Base-by-base conservation (phyloP, 805 yeast species). In the Hanseniaspora lindneri region DNA sequence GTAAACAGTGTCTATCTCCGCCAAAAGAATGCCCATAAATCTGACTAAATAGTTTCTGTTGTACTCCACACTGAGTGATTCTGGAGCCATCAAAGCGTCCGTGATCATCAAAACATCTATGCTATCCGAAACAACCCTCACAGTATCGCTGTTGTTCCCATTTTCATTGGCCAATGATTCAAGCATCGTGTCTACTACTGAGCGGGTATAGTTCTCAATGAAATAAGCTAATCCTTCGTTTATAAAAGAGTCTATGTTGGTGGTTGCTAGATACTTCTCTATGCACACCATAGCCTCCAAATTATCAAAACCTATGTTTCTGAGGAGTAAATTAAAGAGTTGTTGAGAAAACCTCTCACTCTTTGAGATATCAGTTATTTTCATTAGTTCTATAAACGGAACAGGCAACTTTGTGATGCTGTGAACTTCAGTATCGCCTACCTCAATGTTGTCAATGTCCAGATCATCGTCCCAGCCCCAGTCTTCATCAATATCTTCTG, bases 381-480 rank as follows among this genome's bases (percentile, higher is more conserved):
- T 23, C n/a, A 24, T 4, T 24, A 37, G 13, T 16, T 37, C 25
- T n/a, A 37, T 16, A 37, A 24, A 37, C 4, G 28, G 20, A n/a
- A 10, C 4, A 3, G 41, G 41, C 4, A 37, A 7, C 17, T 7
- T 37, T 8, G 9, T 23, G n/a, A n/a, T n/a, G n/a, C n/a, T n/a
- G n/a, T n/a, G n/a, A n/a, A n/a, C n/a, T n/a, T n/a, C n/a, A n/a
- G n/a, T 37, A 35, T 10, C 28, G 36, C 6, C 28, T 19, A 20
- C 2, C 7, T 21, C 25, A n/a, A 20, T 5, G 25, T 30, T 13
- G 2, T 46, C 30, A 17, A 40, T 24, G 23, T 23, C 29, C 10
- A 29, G 20, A 9, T 46, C 49, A 14, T 43, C 47, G 8, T 46
- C 49, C 49, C 49, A 46, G 9, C 49, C 49, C 49, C 49, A 46